Conservation (phyloP, 108 stramenopile species). For the Stephanodiscus minutulus region DNA sequence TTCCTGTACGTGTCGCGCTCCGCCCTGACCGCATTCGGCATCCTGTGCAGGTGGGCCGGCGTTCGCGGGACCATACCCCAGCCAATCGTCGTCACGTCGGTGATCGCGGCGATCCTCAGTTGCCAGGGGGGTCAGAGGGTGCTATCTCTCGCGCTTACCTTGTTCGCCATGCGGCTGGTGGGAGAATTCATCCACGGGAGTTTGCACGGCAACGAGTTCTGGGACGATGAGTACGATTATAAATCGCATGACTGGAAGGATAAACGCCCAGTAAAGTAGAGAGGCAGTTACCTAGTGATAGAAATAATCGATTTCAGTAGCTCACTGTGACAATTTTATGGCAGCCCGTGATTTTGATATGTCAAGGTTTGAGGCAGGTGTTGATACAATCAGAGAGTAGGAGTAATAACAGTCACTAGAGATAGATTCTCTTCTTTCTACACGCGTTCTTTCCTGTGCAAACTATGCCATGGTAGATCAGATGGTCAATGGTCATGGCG, state of each 20-base stretch:
- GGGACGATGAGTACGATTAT: constrained; percentile 55
- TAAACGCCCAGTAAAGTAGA: background rate
- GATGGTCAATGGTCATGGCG: no score
- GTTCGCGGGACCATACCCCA: constrained; percentile 70
- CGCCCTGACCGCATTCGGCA: constrained; percentile 33
- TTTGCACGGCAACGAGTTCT: constrained; percentile 62
- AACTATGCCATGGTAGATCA: no score
- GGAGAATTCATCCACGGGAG: constrained; percentile 74
- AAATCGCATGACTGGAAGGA: constrained; percentile 26
- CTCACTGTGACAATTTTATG: no score
- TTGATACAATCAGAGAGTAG: no score
- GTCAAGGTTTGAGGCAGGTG: no score
- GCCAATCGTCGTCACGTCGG: constrained; percentile 62
- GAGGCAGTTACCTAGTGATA: background rate
- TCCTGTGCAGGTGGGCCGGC: constrained; percentile 69
- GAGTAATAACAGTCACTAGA: no score
- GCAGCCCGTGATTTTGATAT: no score
- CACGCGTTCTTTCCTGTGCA: no score
- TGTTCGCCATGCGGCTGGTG: constrained; percentile 59
- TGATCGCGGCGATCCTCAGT: constrained; percentile 45
- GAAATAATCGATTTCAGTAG: no score
- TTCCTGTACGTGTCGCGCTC: constrained; percentile 28
- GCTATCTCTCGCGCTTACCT: constrained; percentile 45
- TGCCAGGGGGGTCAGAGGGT: constrained; percentile 48
- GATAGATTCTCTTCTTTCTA: no score